Base-by-base conservation (phyloP, 192 early-diverging fungal genomes). In the Coemansia guatemalensis region DNA sequence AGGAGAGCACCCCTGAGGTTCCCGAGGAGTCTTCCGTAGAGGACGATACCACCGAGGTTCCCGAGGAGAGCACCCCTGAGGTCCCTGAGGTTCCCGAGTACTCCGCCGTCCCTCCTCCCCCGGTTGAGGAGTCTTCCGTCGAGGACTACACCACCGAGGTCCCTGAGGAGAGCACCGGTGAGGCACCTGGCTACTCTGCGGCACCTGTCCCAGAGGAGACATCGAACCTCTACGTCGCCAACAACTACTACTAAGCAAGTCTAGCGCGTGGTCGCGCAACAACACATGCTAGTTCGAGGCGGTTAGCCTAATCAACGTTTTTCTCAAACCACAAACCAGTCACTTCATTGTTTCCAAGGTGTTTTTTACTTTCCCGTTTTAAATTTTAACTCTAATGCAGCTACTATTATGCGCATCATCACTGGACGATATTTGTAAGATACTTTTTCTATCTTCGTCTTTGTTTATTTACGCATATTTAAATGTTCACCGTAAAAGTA, bases 161-260 rank as follows among this genome's bases (percentile, higher is more conserved):
- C n/a, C 49, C 62, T 56, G 35, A 39, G 5, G 48, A 61, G 48
- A 29, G 51, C 1, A 21, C 25, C 20, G 17, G n/a, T 22, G 55
- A 56, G 55, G 51, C 23, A n/a, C 33, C 59, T 25, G 58, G 25
- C 48, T 50, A 60, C 58, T 54, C 70, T 23, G 61, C 41, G 11
- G 35, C 35, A 39, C 35, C 35, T 39, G 35, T 39, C 5, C 35
- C 35, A 18, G 60, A 52, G 47, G 9, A 49, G 35, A 8, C 35
- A 8, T 39, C 35, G 22, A 18, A 48, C 39, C 62, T 56, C 66
- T 75, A 75, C 56, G 66, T 65, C 55, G 58, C 59, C 57, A 51
- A 53, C 53, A 58, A 25, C 63, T 68, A 62, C 75, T 64, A 49
- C 75, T 77, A 71, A 71, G 74, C 57, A 62, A 65, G 22, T 33